A percentile compares a stretch with the other conserved stretches of the same genome.
Conservation (phyloP, 2,329 filamentous ascomycete genomes). For the Macrophomina tecta region DNA sequence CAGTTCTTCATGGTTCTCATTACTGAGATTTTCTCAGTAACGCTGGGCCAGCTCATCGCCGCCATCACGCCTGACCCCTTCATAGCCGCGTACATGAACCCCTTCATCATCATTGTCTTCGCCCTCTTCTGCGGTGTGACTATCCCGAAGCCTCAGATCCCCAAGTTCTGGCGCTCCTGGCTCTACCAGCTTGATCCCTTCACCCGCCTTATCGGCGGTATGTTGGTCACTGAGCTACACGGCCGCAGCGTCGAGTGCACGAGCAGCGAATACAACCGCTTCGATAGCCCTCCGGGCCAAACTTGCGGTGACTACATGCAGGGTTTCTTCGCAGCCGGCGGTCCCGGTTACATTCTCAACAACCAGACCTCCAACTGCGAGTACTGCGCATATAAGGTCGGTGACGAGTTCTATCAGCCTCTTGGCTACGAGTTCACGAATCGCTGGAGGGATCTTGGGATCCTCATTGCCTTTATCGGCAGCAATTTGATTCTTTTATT, state of each 20-base stretch:
- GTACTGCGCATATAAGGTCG: slow-evolving; percentile 82
- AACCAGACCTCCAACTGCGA: slow-evolving; percentile 71
- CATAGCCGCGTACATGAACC: slow-evolving; percentile 80
- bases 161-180: slow-evolving; percentile 79
- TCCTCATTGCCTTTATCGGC: slow-evolving; percentile 75
- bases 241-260: slow-evolving; percentile 67
- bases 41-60: slow-evolving; percentile 74
- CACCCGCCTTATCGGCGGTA: slow-evolving; percentile 79
- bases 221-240: slow-evolving; percentile 79
- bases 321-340: slow-evolving; percentile 71
- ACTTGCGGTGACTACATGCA: slow-evolving; percentile 79
- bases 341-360: slow-evolving; percentile 72
- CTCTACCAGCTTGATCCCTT: slow-evolving; percentile 84
- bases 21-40: slow-evolving; percentile 84
- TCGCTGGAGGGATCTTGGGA: slow-evolving; percentile 83
- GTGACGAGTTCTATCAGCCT: slow-evolving; percentile 78
- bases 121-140: slow-evolving; percentile 87
- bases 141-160: slow-evolving; percentile 78
- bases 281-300: slow-evolving; percentile 68
- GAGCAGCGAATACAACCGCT: slow-evolving; percentile 67
- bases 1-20: slow-evolving; percentile 86
- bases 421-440: slow-evolving; percentile 70
- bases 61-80: slow-evolving; percentile 79
- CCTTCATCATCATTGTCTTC: slow-evolving; percentile 82
- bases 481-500: slow-evolving; percentile 75